These are phyloP conservation scores for Fomitopsis schrenkii DNA, from an alignment of 1,284 basidiomycete genomes.

Conservation along the genomic window DNA sequence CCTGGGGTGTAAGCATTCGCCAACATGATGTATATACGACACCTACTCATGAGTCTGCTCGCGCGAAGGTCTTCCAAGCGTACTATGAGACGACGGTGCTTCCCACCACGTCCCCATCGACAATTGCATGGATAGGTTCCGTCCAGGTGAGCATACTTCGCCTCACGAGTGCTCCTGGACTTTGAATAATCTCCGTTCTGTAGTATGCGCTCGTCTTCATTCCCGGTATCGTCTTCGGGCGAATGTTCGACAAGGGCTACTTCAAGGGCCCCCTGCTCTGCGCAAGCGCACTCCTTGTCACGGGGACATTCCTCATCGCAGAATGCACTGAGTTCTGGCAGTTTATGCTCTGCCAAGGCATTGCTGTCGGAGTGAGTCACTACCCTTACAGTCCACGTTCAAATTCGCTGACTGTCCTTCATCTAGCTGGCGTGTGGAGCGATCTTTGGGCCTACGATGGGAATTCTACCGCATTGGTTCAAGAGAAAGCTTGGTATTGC, in stretches of 20 bases:
- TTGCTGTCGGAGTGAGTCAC: conserved; percentile 37
- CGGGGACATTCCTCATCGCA: conserved; percentile 44
- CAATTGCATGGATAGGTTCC: conserved; percentile 73
- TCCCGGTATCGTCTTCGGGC: conserved; percentile 45
- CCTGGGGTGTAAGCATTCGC: conserved; percentile 35
- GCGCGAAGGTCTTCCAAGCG: conserved; percentile 38
- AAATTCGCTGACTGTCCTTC: background rate
- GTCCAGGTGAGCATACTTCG: conserved; percentile 42
- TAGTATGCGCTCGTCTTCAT: conserved; percentile 45
- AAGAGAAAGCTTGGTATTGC: conserved; percentile 36
- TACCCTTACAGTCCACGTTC: background rate
- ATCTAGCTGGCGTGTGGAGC: conserved; percentile 30
- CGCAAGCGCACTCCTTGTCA: conserved; percentile 31
- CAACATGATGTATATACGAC: background rate
- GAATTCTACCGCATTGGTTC: conserved; percentile 47
- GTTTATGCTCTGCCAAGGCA: conserved; percentile 44
- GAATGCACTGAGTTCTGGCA: conserved; percentile 53
- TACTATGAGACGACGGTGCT: conserved; percentile 38
- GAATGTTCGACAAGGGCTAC: conserved; percentile 51
- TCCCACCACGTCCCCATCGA: conserved; percentile 37
- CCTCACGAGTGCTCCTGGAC: background rate
- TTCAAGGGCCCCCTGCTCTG: conserved; percentile 36
- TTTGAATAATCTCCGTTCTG: background rate
- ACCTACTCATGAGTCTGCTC: background rate
- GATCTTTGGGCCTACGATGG: conserved; percentile 42